Evolutionary conservation across 2,329 filamentous ascomycete genomes (phyloP), one percentile per base, ranked within the genome.

Genomic region (Cladosporium sp.): DNA sequence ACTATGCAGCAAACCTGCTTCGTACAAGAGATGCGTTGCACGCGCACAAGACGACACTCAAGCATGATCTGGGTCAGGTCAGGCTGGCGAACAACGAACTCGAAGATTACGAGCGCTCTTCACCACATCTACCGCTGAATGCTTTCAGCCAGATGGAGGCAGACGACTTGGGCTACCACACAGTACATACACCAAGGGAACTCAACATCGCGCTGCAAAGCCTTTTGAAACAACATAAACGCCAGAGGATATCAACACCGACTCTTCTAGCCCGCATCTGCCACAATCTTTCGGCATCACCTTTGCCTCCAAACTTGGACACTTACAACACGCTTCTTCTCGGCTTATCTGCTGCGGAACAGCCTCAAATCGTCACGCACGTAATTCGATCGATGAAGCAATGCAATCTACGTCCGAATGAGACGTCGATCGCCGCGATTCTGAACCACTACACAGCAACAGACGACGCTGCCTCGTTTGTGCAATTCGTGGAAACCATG

Each of bases 311-410:
- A 0, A 86, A 86, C 67, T 83, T 91, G 39, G 82, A 87, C 68
- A 92, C 88, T 3, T 92, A 88, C 79, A 93, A 93, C 72, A 83
- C 84, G 14, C 81, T 95, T 28, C 83, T 94, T 2, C 75, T 85
- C n/a, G 85, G 86, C n/a, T 87, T 94, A 59, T 82, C 84, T 61
- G 32, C 54, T 13, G 30, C 75, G 36, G 48, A 67, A 39, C 70
- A 79, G 25, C 75, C 79, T 26, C 53, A 70, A 1, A 21, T 61
- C 11, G 49, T 56, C 36, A 34, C 54, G 14, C 70, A 72, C 3
- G 68, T 79, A 18, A 71, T 79, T 6, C 34, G 32, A 16, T 69
- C 72, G n/a, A 66, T 77, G 21, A 65, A 68, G 5, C 69, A 68
- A 25, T 76, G 76, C 43, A 76, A 80, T 39, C 76, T 81, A 14